phyloP scores from a whole-genome alignment of 306 rosid species.

The Luffa acutangula region DNA sequence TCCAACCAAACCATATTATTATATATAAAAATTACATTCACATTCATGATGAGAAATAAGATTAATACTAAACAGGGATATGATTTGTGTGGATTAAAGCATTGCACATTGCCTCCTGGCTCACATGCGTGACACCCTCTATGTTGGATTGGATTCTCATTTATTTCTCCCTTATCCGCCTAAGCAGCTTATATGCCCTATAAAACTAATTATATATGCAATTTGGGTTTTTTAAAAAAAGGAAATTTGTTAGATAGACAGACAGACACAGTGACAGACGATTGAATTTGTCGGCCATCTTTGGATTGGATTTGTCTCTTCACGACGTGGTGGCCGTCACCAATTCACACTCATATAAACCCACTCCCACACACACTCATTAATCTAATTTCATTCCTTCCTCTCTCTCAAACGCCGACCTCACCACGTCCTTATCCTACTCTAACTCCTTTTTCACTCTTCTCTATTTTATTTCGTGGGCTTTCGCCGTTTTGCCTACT shows the following conservation, averaged over 20 bases:
- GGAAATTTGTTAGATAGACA: background rate
- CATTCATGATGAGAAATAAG: too few species aligned
- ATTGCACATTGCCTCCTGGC: background rate
- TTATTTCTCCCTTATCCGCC: background rate
- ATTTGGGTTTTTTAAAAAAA: background rate
- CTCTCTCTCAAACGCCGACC: background rate
- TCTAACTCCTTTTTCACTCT: too few species aligned
- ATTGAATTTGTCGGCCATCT: slow-evolving; percentile 84
- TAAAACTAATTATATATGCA: background rate
- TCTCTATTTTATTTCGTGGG: too few species aligned
- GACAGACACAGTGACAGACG: slow-evolving; percentile 23
- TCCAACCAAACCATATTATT: too few species aligned
- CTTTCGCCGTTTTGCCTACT: too few species aligned
- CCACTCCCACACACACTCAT: too few species aligned
- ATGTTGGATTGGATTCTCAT: background rate
- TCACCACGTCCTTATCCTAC: background rate
- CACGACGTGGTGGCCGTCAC: slow-evolving; percentile 66
- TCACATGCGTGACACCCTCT: background rate
- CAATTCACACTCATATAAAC: background rate
- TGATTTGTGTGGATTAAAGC: background rate
- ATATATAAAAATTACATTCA: too few species aligned
- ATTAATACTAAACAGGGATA: too few species aligned
- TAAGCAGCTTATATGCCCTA: background rate
- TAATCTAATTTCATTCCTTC: background rate
- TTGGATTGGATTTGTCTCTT: slow-evolving; percentile 60